Conservation (phyloP, 352 stramenopile species). For the Globisporangium solare region DNA sequence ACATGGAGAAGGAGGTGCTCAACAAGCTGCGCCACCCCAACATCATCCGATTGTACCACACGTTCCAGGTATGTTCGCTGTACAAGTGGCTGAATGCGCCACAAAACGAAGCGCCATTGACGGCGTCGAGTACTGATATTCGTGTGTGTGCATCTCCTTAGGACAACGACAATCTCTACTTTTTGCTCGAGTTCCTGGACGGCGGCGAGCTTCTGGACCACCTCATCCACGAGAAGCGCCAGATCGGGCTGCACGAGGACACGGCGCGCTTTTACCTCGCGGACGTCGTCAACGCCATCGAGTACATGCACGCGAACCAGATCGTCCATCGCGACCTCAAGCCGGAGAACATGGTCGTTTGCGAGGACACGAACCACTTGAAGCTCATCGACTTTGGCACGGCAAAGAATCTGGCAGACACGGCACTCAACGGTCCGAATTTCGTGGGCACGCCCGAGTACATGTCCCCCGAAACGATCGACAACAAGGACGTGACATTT, state of each 20-base stretch:
- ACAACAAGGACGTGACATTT: conserved; percentile 64
- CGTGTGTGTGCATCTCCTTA: not conserved
- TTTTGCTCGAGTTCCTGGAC: conserved; percentile 92
- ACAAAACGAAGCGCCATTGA: too few species aligned
- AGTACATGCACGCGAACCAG: conserved; percentile 90
- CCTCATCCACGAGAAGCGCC: conserved; percentile 76
- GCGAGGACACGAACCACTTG: conserved; percentile 46
- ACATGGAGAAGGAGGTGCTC: conserved; percentile 96
- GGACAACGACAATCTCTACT: conserved; percentile 94
- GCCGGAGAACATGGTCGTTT: conserved; percentile 95
- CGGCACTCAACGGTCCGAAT: conserved; percentile 69
- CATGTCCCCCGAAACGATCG: conserved; percentile 82
- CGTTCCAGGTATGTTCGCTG: conserved; percentile 79
- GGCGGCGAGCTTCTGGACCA: conserved; percentile 91
- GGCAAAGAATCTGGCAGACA: conserved; percentile 62
- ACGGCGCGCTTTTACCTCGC: conserved; percentile 84
- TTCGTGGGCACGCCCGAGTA: conserved; percentile 89
- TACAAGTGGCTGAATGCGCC: too few species aligned
- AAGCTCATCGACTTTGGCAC: conserved; percentile 85
- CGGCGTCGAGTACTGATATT: too few species aligned
- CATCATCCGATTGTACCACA: conserved; percentile 93
- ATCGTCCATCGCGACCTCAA: conserved; percentile 94
- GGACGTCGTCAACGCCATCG: conserved; percentile 88
- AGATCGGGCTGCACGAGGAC: conserved; percentile 73
- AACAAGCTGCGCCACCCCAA: conserved; percentile 87